phyloP scores from a whole-genome alignment of 257 asterid genomes.

The Thymus mandschuricus region DNA sequence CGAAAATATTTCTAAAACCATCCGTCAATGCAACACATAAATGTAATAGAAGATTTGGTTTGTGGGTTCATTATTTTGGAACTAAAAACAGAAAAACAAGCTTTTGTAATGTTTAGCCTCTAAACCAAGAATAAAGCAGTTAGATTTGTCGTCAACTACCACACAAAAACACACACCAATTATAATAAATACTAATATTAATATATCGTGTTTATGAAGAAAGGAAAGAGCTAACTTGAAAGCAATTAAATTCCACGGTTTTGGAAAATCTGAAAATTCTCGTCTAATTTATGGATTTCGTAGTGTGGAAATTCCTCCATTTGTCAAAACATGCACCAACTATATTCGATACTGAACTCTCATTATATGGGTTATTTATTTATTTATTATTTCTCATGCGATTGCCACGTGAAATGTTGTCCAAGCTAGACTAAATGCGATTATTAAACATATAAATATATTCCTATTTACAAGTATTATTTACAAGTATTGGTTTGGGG shows the following conservation, averaged over 20 bases:
- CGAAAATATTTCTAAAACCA: no score
- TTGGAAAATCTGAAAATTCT: slow-evolving; percentile 10
- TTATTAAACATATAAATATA: neutral
- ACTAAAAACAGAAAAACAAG: neutral
- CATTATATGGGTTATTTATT: neutral
- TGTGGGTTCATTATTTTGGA: neutral
- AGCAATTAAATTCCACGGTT: slow-evolving; percentile 19
- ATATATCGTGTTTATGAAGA: slow-evolving; percentile 23
- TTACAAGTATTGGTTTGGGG: neutral
- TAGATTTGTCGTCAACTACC: slow-evolving; percentile 30
- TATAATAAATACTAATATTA: neutral
- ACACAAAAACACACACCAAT: neutral
- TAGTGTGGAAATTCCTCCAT: neutral
- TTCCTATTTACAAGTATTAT: neutral
- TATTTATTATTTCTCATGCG: neutral
- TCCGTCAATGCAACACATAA: no score
- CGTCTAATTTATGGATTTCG: slow-evolving; percentile 19
- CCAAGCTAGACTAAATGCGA: neutral
- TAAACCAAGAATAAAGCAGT: slow-evolving; percentile 5
- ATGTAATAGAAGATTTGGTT: no score
- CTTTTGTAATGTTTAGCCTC: neutral
- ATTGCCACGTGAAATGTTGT: neutral
- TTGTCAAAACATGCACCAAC: neutral
- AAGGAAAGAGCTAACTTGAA: slow-evolving; percentile 26
- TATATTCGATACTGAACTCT: neutral